Conservation (phyloP, 2,329 filamentous ascomycete species). For the Monilinia laxa region DNA sequence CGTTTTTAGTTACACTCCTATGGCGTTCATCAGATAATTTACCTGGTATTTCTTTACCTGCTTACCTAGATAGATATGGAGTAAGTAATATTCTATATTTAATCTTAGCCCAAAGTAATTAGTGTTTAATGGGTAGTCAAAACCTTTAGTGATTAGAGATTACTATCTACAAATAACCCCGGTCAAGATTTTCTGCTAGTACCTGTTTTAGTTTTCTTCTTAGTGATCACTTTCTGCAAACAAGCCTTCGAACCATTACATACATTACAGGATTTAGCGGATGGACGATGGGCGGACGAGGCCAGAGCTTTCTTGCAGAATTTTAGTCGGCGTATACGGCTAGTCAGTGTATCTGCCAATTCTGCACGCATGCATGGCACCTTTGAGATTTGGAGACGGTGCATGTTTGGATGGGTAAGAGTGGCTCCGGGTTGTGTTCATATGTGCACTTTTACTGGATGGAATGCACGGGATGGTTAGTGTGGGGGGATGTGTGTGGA, state of each 20-base stretch:
- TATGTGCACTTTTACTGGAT: background rate
- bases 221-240: constrained; percentile 2
- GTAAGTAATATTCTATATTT: background rate
- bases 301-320: constrained; percentile 4
- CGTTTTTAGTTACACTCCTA: background rate
- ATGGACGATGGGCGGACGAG: background rate
- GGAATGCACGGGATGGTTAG: background rate
- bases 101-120: background rate
- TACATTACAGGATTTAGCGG: background rate
- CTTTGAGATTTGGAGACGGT: background rate
- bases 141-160: background rate
- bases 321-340: background rate
- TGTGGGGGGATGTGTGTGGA: background rate
- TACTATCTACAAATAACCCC: background rate
- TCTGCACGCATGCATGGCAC: constrained; percentile 13
- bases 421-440: background rate
- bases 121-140: background rate
- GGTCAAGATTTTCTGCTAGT: background rate
- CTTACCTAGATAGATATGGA: background rate
- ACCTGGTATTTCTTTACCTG: background rate
- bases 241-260: constrained; percentile 2
- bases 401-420: background rate
- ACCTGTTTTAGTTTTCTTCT: background rate
- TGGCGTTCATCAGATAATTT: background rate
- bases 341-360: constrained; percentile 1